A percentile compares a stretch with the other conserved stretches of the same genome.
These are phyloP conservation scores for Mycena chlorophos DNA, from an alignment of 768 basidiomycete species.

Conservation along the genomic window DNA sequence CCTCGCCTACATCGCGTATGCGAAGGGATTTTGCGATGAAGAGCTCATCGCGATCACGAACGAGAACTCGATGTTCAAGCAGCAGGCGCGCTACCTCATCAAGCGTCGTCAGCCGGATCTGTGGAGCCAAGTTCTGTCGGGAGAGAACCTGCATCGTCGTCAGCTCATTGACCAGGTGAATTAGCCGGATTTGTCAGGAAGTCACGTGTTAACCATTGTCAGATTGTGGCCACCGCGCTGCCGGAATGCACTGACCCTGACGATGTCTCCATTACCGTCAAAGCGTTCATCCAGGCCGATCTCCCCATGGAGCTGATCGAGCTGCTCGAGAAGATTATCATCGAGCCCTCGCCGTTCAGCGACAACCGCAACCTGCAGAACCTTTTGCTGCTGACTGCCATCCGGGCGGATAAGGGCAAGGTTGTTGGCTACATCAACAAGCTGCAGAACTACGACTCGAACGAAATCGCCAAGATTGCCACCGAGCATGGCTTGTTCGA, in stretches of 20 bases:
- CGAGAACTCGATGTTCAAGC: conserved; percentile 99
- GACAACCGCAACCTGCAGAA: conserved; percentile 98
- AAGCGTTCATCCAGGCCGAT: conserved; percentile 96
- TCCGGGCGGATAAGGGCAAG: conserved; percentile 97
- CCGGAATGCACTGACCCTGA: conserved; percentile 98
- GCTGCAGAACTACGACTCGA: conserved; percentile 90
- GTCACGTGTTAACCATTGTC: conserved; percentile 5
- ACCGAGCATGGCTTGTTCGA: conserved; percentile 95
- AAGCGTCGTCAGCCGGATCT: conserved; percentile 94
- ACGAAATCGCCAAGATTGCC: conserved; percentile 95
- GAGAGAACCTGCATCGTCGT: conserved; percentile 89
- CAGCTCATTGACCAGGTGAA: conserved; percentile 89
- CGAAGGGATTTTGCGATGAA: conserved; percentile 98
- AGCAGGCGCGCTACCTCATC: conserved; percentile 96
- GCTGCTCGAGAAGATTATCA: conserved; percentile 96
- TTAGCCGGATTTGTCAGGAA: too few species aligned
- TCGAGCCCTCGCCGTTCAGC: conserved; percentile 95
- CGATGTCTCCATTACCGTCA: conserved; percentile 97
- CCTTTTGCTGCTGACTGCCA: conserved; percentile 89
- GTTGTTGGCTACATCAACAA: conserved; percentile 98
- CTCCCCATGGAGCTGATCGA: conserved; percentile 97
- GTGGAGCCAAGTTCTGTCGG: conserved; percentile 91
- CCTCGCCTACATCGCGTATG: conserved; percentile 98
- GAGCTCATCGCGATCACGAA: conserved; percentile 97
- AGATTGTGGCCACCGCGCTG: conserved; percentile 93